Base-by-base conservation (phyloP, 2,329 filamentous ascomycete genomes). In the Didymella pomorum region DNA sequence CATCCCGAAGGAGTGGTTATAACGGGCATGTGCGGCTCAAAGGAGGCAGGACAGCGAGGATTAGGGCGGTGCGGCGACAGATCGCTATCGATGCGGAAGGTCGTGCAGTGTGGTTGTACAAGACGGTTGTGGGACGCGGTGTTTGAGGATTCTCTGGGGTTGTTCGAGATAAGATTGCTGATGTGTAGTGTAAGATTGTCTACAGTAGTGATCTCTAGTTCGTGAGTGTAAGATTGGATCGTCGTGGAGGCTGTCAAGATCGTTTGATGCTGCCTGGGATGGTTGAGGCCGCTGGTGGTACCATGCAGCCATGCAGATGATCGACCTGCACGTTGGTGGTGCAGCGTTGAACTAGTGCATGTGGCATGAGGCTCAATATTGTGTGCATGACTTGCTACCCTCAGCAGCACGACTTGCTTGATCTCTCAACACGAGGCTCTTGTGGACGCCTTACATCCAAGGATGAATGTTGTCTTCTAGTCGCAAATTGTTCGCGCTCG, bases 291-390 rank as follows among this genome's bases (percentile, higher is more conserved):
- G 31, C 44, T 33, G 45, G 41, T 45, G 26, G 56, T 47, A 42
- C 46, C 45, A 58, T 58, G 56, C 56, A 58, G 56, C 56, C 50
- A 58, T 20, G 50, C 56, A 58, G 50, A 47, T 54, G 46, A 58
- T 58, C 56, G 45, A 25, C 50, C 45, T 54, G 50, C 50, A 47
- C 18, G 25, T 45, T 49, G 49, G 56, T 52, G 45, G 26, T 49
- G 33, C 50, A 45, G 50, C 56, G n/a, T 49, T 47, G 10, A 43
- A 37, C 25, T 49, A 33, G 41, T 45, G 31, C 20, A 49, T 41
- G 41, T 14, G 23, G 23, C 18, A 41, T 58, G 56, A 58, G 50
- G 46, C 45, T 58, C 50, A 23, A 35, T 29, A 33, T 25, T 25
- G n/a, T 23, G 12, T 42, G 23, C 41, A 41, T 42, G 26, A 26